Evolutionary conservation across 352 stramenopile genomes (phyloP), one percentile per base, ranked within the genome.

Genomic region (Phytophthora hybrid): DNA sequence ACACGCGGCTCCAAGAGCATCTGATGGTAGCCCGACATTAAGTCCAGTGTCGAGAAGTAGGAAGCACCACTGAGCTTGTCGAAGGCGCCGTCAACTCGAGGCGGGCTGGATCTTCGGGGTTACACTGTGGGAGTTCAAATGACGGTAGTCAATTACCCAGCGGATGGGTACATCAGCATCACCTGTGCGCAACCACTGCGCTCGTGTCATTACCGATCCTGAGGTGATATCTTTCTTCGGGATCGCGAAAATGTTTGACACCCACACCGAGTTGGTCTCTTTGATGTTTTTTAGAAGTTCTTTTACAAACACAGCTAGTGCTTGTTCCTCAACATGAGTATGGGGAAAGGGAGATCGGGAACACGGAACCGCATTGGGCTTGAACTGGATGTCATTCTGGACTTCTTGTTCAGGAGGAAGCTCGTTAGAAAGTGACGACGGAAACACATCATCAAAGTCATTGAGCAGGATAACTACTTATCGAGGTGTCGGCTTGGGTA

Each of bases 1-100:
- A 18, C 39, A 14, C 13, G 18, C 67, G 37, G 21, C 47, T 56
- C 18, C 1, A 64, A 44, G 1, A 64, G 34, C 67, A 80, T 82
- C 39, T 77, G 71, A 37, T 79, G 71, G 31, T 82, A 80, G 8
- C 66, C 72, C 47, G 72, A 63, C 6, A 67, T 65, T 8, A 77
- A 57, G 21, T 79, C 67, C 16, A 82, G 67, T 4, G 63, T 39
- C 13, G 58, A 46, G 41, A 69, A 71, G 63, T 76, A 44, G 4
- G 29, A 7, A 21, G 39, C 44, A 34, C 46, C 52, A 23, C 47
- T 46, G 3, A 69, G 21, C 39, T 32, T 41, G 19, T 69, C 63
- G 54, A 69, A 63, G 9, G 63, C 47, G 19, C 59, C 63, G 19
- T 69, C 53, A 14, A 58, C 32, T 13, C 41, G 63, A 9, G 63